Base-by-base conservation (phyloP, 257 asterid species). In the Nicotiana tabacum region DNA sequence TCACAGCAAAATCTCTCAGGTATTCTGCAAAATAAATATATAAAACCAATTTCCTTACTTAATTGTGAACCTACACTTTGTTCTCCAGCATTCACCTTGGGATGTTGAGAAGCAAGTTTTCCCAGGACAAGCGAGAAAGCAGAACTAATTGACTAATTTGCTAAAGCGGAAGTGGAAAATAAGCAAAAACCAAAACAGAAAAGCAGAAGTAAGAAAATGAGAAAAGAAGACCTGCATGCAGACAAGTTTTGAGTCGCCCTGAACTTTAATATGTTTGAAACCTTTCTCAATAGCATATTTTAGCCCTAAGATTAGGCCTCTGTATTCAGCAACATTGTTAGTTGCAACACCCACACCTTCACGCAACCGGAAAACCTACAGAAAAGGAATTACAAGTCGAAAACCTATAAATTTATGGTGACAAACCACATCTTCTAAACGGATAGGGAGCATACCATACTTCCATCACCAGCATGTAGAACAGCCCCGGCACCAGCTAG, bases 281-380 rank as follows among this genome's bases (percentile, higher is more conserved):
- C 99, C 99, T 82, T 91, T 94, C 81, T 88, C 88, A 77, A 93
- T 90, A 82, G 99, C 99, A 89, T 86, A 96, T 86, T 85, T 94
- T 87, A 96, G 86, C 83, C 99, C 99, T 78, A 96, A 88, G 87
- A 96, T 96, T 77, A 87, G 87, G 65, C 98, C 97, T 62, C 98
- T 91, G 77, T 94, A 96, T 82, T 96, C 99, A 24, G 99, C 95
- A 79, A 92, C 99, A 84, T 94, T 96, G 82, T 94, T 94, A 46
- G 99, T 96, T 56, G 99, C 99, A 83, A 88, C 81, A 37, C 99
- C 99, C 66, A 93, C 91, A 21, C 99, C 98, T 92, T 96, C 99
- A 56, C 97, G 98, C 88, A 96, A 46, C 65, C 97, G 93, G 74
- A 82, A 87, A 82, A 96, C 95, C 99, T 96, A 85, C 60, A 55